These are phyloP conservation scores for Oryza punctata DNA, from an alignment of 176 grass and related monocot species.

Conservation along the genomic window DNA sequence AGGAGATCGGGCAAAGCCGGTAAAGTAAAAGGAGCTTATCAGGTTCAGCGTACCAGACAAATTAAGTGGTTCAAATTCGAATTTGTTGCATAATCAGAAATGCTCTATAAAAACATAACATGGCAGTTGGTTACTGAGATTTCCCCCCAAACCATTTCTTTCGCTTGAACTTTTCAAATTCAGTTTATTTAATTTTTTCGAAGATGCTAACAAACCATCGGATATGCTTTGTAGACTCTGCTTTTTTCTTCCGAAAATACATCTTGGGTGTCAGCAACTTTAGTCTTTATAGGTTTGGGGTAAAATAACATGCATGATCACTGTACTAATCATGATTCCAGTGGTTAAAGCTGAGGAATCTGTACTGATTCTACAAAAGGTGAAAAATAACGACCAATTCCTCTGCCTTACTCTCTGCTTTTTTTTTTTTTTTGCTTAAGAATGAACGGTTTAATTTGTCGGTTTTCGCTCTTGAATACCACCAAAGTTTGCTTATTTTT, in stretches of 20 bases:
- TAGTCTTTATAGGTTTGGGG: neutral
- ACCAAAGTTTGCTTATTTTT: neutral
- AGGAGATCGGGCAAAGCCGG: neutral
- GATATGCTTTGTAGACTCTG: neutral
- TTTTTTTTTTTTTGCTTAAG: neutral
- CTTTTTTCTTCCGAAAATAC: neutral
- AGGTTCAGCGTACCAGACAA: neutral
- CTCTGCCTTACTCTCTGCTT: neutral
- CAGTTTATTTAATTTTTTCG: neutral
- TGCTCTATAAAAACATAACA: too few species aligned
- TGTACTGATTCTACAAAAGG: neutral
- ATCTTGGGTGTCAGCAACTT: neutral
- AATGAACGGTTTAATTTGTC: neutral
- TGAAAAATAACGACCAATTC: neutral
- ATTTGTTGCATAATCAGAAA: neutral
- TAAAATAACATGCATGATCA: neutral
- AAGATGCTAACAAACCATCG: neutral
- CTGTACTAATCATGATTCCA: neutral
- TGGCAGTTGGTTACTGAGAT: neutral
- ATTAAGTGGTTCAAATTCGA: neutral
- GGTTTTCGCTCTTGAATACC: neutral
- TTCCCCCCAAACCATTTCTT: neutral
- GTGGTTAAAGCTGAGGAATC: neutral
- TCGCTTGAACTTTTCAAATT: neutral
- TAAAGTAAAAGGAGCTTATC: neutral